These are phyloP conservation scores for Trichomonas gallinae DNA, from an alignment of 208 protist genomes.

Conservation along the genomic window DNA sequence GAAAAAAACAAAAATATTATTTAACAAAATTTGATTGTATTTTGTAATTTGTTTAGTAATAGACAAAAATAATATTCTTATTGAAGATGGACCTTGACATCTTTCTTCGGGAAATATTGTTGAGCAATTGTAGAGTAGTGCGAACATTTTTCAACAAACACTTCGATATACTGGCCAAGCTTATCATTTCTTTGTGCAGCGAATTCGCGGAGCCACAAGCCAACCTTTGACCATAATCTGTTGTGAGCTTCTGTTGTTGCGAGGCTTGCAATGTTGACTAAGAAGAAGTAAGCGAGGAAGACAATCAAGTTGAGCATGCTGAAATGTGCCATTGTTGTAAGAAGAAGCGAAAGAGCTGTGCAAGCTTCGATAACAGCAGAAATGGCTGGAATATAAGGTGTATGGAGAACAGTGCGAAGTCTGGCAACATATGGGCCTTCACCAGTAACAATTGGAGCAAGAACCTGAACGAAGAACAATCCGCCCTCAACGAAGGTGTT, in stretches of 20 bases:
- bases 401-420: background rate
- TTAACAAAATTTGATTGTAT: too few relatives aligned
- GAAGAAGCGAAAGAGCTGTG: background rate
- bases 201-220: background rate
- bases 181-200: background rate
- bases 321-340: background rate
- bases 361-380: background rate
- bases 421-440: background rate
- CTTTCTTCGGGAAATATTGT: background rate
- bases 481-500: background rate
- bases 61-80: background rate
- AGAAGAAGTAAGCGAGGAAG: background rate
- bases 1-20: too few relatives aligned
- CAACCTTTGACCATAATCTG: background rate
- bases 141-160: background rate
- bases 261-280: background rate
- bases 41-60: too few relatives aligned
- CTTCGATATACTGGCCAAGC: background rate
- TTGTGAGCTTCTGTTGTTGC: background rate
- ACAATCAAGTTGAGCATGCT: background rate
- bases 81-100: background rate
- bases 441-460: background rate
- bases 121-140: background rate
- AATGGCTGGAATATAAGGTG: background rate
- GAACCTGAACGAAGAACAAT: background rate